Base-by-base conservation (phyloP, 495 filamentous ascomycete genomes). In the Alectoria sarmentosa region DNA sequence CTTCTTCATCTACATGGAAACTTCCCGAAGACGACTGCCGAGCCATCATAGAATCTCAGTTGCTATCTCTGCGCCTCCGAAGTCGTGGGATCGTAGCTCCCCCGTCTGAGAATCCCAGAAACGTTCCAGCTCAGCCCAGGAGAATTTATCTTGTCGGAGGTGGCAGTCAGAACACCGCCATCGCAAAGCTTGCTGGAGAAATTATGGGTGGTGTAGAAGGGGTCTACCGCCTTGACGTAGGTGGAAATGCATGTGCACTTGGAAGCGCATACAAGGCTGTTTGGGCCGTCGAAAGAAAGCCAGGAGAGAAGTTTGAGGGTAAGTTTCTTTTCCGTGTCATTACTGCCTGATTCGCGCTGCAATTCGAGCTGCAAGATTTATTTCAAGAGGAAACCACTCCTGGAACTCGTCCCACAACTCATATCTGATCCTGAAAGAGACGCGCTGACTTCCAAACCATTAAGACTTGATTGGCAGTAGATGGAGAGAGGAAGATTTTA, bases 181-280 rank as follows among this genome's bases (percentile, higher is more conserved):
- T 98, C 70, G 87, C 90, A 13, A 76, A 85, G 52, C 79, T 91
- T 32, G 83, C 90, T 9, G 94, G 90, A 17, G 86, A 96, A 71
- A 90, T 97, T 11, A 83, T 98, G 4, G 94, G 94, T 30, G 90
- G 91, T 9, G 79, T 79, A 7, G 94, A 98, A 61, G 94, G 94
- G 13, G 89, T 98, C 23, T 98, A 90, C 71, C 86, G 86, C 75
- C 83, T 98, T 4, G 92, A 98, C 74, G 88, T 97, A 30, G 92
- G 93, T n/a, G 90, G 92, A 9, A 96, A 96, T 76, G 92, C 94
- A 37, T 98, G 94, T 75, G 94, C 92, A 26, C 75, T 98, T 13
- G 94, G 69, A 14, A 91, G 91, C 23, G 94, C 93, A n/a, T 96
- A 98, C 73, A 96, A 96, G 77, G 93, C 94, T 58, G 87, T 92